Percentiles rank a stretch among this genome's conserved stretches.
Evolutionary conservation across 2,329 filamentous ascomycete genomes (phyloP).

Genomic region (Polytolypa hystricis): DNA sequence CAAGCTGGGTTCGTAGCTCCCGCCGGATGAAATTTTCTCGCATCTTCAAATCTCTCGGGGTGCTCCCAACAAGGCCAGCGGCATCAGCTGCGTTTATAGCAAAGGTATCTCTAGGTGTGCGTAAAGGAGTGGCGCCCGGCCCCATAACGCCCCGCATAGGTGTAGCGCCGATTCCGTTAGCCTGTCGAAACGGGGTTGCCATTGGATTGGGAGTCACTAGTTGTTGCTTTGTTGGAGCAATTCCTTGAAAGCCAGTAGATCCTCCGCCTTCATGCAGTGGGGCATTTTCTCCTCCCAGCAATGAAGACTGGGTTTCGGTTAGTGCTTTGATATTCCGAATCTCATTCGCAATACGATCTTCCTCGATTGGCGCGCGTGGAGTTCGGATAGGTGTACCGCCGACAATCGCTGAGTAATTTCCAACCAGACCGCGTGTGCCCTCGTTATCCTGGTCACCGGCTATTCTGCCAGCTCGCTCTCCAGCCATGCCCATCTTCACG

Average conservation of each 20-base stretch:
- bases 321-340: slow-evolving; percentile 86
- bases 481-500: slow-evolving; percentile 95
- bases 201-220: slow-evolving; percentile 91
- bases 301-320: slow-evolving; percentile 84
- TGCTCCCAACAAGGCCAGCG: slow-evolving; percentile 59
- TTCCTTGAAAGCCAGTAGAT: slow-evolving; percentile 81
- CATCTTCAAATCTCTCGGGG: slow-evolving; percentile 63
- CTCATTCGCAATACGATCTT: slow-evolving; percentile 94
- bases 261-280: slow-evolving; percentile 69
- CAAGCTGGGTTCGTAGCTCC: slow-evolving; percentile 53
- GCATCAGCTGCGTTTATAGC: slow-evolving; percentile 62
- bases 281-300: slow-evolving; percentile 89
- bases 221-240: slow-evolving; percentile 65
- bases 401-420: slow-evolving; percentile 74
- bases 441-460: slow-evolving; percentile 72
- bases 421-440: slow-evolving; percentile 72
- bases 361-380: slow-evolving; percentile 78
- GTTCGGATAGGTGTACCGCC: slow-evolving; percentile 81
- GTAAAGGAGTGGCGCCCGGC: slow-evolving; percentile 70
- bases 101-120: slow-evolving; percentile 80
- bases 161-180: slow-evolving; percentile 56
- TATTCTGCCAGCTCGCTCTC: slow-evolving; percentile 68
- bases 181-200: slow-evolving; percentile 70
- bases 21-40: slow-evolving; percentile 58
- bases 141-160: slow-evolving; percentile 47